Evolutionary conservation across 441 rosid species (phyloP).

Genomic region (Daphne laureola): DNA sequence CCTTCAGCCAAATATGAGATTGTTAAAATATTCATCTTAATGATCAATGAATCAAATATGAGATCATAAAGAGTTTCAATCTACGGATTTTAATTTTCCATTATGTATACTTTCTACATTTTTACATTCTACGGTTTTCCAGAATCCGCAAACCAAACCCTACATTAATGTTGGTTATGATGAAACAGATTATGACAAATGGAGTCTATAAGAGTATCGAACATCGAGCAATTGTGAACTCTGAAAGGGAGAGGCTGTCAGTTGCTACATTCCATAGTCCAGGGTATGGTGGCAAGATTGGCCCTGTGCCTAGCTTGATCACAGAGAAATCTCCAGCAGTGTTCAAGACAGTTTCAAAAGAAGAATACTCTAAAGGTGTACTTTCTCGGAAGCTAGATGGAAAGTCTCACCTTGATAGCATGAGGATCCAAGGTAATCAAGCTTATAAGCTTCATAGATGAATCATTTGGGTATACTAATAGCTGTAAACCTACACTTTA

Average conservation of each 20-base stretch:
- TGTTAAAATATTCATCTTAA: too few relatives aligned
- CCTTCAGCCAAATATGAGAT: too few relatives aligned
- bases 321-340: conserved; percentile 15
- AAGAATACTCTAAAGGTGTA: conserved; percentile 23
- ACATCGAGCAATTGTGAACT: conserved; percentile 27
- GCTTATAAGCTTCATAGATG: conserved; percentile 14
- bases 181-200: conserved; percentile 31
- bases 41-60: too few relatives aligned
- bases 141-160: too few relatives aligned
- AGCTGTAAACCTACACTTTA: too few relatives aligned
- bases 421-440: conserved; percentile 12
- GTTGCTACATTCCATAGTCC: conserved; percentile 26
- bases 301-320: conserved; percentile 25
- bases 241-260: conserved; percentile 27
- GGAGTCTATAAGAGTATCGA: conserved; percentile 29
- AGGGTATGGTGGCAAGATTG: conserved; percentile 13
- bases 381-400: conserved; percentile 22
- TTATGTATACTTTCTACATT: too few relatives aligned
- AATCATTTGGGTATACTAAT: conserved; percentile 1
- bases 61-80: too few relatives aligned
- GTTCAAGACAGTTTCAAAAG: conserved; percentile 16
- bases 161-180: neutral
- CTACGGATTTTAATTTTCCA: too few relatives aligned
- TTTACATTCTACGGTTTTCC: too few relatives aligned
- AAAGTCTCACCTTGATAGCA: conserved; percentile 27